A percentile compares a stretch with the other conserved stretches of the same genome.
phyloP scores from a whole-genome alignment of 1,139 yeast species.

The Candida albicans region DNA sequence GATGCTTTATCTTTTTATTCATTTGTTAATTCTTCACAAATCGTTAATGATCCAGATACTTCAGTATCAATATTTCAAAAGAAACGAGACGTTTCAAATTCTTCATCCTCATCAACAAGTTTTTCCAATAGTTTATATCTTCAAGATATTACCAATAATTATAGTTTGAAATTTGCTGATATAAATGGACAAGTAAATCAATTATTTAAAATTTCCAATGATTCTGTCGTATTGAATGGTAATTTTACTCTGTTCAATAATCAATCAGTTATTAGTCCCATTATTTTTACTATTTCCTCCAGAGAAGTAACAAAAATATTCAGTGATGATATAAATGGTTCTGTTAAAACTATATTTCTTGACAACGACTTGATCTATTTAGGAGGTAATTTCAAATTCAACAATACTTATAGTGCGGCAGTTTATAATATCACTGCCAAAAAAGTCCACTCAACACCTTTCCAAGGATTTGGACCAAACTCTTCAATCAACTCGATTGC shows the following conservation, averaged over 20 bases:
- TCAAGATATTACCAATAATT: slow-evolving; percentile 29
- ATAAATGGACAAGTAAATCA: slow-evolving; percentile 37
- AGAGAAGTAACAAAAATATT: slow-evolving; percentile 42
- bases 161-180: slow-evolving; percentile 31
- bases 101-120: slow-evolving; percentile 11
- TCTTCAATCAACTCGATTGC: slow-evolving; percentile 67
- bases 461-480: slow-evolving; percentile 72
- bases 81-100: slow-evolving; percentile 12
- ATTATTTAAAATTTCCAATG: slow-evolving; percentile 26
- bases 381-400: slow-evolving; percentile 74
- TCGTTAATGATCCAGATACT: slow-evolving; percentile 20
- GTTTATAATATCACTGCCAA: slow-evolving; percentile 56
- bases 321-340: slow-evolving; percentile 39
- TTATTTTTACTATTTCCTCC: slow-evolving; percentile 52
- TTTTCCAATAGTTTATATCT: slow-evolving; percentile 27
- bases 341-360: slow-evolving; percentile 49
- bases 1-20: slow-evolving; percentile 60
- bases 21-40: slow-evolving; percentile 49
- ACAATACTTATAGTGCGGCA: slow-evolving; percentile 62
- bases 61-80: slow-evolving; percentile 13
- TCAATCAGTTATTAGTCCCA: slow-evolving; percentile 47
- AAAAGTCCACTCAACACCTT: slow-evolving; percentile 53
- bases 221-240: slow-evolving; percentile 46
- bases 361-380: slow-evolving; percentile 59
- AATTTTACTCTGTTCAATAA: slow-evolving; percentile 38